Evolutionary conservation across 352 stramenopile genomes (phyloP), one percentile per base, ranked within the genome.

Genomic region (Phytophthora sp.): DNA sequence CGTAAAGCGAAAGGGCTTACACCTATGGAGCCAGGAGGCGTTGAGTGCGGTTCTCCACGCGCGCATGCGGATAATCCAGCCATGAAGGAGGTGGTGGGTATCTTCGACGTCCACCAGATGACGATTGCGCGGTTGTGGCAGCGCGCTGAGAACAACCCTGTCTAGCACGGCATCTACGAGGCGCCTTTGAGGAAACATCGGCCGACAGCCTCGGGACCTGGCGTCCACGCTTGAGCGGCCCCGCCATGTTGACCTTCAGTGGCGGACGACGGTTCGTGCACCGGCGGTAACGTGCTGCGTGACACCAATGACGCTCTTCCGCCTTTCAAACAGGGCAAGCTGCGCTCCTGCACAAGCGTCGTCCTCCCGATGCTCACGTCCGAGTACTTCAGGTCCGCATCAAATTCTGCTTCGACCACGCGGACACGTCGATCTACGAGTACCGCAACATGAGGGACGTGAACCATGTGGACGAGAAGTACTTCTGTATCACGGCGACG

Each of bases 401-500:
- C n/a, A n/a, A n/a, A n/a, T n/a, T n/a, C n/a, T n/a, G n/a, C n/a
- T n/a, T n/a, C n/a, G n/a, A n/a, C n/a, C n/a, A n/a, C n/a, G n/a
- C n/a, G n/a, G n/a, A n/a, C n/a, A n/a, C n/a, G n/a, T n/a, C n/a
- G n/a, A n/a, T n/a, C n/a, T n/a, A n/a, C n/a, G n/a, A n/a, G n/a
- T n/a, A n/a, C n/a, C n/a, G n/a, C n/a, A n/a, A n/a, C n/a, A n/a
- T n/a, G n/a, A n/a, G n/a, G n/a, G 20, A 49, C 11, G 41, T 49
- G 21, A n/a, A 20, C 23, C 41, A 33, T 12, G 41, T 49, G 23
- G 41, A 53, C 24, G 26, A 53, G 45, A 53, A 53, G n/a, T 38
- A 53, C 24, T 53, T 53, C n/a, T 53, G 45, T 39, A 15, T 15
- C 27, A 26, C 36, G 26, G 27, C 24, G 45, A 12, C 39, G 18